Conservation (phyloP, 352 stramenopile species). For the Phytophthora quininea region DNA sequence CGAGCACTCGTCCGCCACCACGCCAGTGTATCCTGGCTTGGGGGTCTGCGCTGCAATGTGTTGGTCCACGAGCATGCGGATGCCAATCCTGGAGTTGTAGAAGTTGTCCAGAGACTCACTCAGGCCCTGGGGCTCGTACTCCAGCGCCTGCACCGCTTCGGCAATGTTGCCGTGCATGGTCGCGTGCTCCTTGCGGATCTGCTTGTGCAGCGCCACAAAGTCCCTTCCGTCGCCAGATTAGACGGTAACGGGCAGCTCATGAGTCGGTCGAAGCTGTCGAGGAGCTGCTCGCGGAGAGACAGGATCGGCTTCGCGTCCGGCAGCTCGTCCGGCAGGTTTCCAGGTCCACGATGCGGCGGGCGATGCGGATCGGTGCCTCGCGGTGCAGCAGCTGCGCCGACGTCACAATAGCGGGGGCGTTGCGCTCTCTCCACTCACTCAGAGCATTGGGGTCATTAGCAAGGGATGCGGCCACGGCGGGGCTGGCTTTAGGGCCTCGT, state of each 20-base stretch:
- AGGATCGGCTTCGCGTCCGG: constrained; percentile 64
- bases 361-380: constrained; percentile 81
- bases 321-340: constrained; percentile 81
- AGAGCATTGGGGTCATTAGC: constrained; percentile 55
- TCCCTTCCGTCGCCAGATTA: constrained; percentile 60
- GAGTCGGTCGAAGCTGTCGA: constrained; percentile 79
- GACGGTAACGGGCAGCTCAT: constrained; percentile 60
- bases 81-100: constrained; percentile 86
- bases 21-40: constrained; percentile 55
- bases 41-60: constrained; percentile 72
- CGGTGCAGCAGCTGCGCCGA: constrained; percentile 80
- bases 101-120: constrained; percentile 77
- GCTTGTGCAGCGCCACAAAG: constrained; percentile 66
- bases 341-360: constrained; percentile 81
- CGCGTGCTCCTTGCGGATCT: constrained; percentile 65
- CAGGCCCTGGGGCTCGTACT: constrained; percentile 60
- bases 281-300: constrained; percentile 62
- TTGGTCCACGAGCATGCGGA: constrained; percentile 86
- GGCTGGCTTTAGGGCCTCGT: constrained; percentile 56
- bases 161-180: constrained; percentile 79
- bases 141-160: constrained; percentile 60
- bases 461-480: constrained; percentile 54
- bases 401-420: constrained; percentile 75
- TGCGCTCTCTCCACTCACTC: constrained; percentile 65
- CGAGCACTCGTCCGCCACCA: constrained; percentile 71